Conservation (phyloP, 2,329 filamentous ascomycete genomes). For the Aspergillus sp. region DNA sequence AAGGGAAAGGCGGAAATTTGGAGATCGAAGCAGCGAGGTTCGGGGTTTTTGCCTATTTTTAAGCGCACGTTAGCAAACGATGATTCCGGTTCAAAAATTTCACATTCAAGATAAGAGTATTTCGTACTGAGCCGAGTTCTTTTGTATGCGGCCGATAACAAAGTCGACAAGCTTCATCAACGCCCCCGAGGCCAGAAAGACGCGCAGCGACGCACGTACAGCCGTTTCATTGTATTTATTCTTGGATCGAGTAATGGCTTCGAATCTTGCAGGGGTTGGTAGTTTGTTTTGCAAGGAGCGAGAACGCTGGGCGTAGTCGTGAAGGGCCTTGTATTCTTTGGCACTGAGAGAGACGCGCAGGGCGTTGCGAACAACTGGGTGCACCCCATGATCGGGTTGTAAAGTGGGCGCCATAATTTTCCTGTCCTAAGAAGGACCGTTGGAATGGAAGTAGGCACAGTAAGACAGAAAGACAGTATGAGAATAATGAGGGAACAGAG, state of each 20-base stretch:
- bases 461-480: neutral
- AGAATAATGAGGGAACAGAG: neutral
- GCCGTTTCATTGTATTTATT: slow-evolving; percentile 71
- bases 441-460: neutral
- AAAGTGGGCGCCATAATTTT: slow-evolving; percentile 25
- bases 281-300: slow-evolving; percentile 57
- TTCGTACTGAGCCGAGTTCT: slow-evolving; percentile 26
- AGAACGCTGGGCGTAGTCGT: slow-evolving; percentile 73
- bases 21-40: slow-evolving; percentile 52
- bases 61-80: neutral
- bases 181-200: slow-evolving; percentile 65
- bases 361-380: slow-evolving; percentile 79
- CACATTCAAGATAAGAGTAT: slow-evolving; percentile 9
- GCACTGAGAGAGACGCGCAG: slow-evolving; percentile 81
- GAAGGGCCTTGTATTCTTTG: slow-evolving; percentile 80
- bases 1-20: slow-evolving; percentile 73
- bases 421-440: neutral
- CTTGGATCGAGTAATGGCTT: slow-evolving; percentile 49
- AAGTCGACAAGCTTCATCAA: slow-evolving; percentile 64
- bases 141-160: slow-evolving; percentile 37
- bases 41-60: slow-evolving; percentile 36
- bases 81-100: neutral
- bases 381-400: slow-evolving; percentile 38
- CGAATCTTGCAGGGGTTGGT: slow-evolving; percentile 52
- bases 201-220: slow-evolving; percentile 67